Conservation (phyloP, 2,329 filamentous ascomycete species). For the Penicillium brevicompactum region DNA sequence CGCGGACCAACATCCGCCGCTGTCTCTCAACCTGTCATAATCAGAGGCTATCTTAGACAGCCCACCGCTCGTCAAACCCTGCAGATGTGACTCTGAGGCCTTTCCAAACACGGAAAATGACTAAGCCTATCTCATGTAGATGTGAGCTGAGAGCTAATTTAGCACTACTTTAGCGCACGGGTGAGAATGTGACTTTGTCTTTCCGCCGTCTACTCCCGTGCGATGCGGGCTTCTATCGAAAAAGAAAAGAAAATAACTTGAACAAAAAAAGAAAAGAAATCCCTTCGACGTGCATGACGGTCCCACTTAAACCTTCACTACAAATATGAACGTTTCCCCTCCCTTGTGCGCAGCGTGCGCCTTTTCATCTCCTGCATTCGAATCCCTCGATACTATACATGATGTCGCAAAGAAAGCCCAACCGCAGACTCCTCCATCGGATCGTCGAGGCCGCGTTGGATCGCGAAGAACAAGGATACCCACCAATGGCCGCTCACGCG, state of each 20-base stretch:
- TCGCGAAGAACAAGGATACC: slow-evolving; percentile 30
- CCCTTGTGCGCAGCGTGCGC: neutral
- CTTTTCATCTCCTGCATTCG: neutral
- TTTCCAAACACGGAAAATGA: slow-evolving; percentile 14
- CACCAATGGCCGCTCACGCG: slow-evolving; percentile 20
- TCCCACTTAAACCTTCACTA: slow-evolving; percentile 9
- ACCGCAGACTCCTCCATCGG: slow-evolving; percentile 21
- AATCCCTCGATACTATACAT: neutral
- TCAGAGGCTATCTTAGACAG: slow-evolving; percentile 6
- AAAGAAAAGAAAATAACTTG: neutral
- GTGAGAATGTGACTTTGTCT: neutral
- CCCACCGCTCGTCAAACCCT: slow-evolving; percentile 13
- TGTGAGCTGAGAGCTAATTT: slow-evolving; percentile 8
- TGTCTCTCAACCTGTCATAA: slow-evolving; percentile 17
- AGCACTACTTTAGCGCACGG: slow-evolving; percentile 6
- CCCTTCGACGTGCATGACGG: neutral
- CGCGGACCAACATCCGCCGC: slow-evolving; percentile 12
- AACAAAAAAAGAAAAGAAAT: neutral
- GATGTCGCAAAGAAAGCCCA: slow-evolving; percentile 16
- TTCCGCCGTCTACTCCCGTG: slow-evolving; percentile 8
- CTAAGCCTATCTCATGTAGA: slow-evolving; percentile 12
- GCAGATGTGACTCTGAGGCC: slow-evolving; percentile 9
- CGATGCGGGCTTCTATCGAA: neutral
- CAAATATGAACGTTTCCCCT: slow-evolving; percentile 11
- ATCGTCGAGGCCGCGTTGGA: slow-evolving; percentile 27